phyloP scores from a whole-genome alignment of 805 yeast species.

The Yarrowia bubula region DNA sequence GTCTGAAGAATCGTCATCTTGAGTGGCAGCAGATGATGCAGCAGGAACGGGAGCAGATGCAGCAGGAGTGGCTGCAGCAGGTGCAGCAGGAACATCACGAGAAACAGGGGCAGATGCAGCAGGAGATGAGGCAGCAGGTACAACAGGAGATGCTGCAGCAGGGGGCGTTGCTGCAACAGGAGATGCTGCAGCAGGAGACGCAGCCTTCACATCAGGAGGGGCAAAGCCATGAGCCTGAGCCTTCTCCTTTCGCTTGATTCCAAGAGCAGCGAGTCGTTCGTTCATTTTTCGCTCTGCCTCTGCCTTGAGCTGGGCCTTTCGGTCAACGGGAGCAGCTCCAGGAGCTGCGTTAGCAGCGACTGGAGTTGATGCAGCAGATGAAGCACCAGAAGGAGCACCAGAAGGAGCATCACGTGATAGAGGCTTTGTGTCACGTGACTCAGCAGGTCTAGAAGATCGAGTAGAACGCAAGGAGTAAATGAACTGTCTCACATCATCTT shows the following conservation, averaged over 20 bases:
- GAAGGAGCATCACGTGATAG: not conserved
- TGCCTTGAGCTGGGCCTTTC: constrained; percentile 78
- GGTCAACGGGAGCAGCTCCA: constrained; percentile 53
- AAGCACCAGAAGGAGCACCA: not conserved
- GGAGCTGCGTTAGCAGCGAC: constrained; percentile 9
- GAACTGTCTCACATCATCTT: constrained; percentile 61
- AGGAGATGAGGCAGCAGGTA: constrained; percentile 25
- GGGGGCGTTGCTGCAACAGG: constrained; percentile 26
- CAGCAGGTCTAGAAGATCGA: constrained; percentile 18
- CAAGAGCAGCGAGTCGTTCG: constrained; percentile 77
- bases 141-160: constrained; percentile 20
- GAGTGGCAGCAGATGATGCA: constrained; percentile 26
- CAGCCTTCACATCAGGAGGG: constrained; percentile 30
- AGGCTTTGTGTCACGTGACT: too few species aligned
- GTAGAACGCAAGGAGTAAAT: constrained; percentile 49
- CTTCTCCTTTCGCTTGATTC: constrained; percentile 47
- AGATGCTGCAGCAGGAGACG: not conserved
- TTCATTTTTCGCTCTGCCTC: constrained; percentile 81
- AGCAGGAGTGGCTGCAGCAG: constrained; percentile 26
- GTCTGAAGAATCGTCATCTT: constrained; percentile 32
- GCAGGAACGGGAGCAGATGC: constrained; percentile 18
- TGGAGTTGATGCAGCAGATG: not conserved
- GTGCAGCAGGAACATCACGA: constrained; percentile 24
- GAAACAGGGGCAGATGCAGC: constrained; percentile 20
- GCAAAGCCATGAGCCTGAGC: constrained; percentile 30